Conservation (phyloP, 139 green algal genomes). For the Gonium pectorale region DNA sequence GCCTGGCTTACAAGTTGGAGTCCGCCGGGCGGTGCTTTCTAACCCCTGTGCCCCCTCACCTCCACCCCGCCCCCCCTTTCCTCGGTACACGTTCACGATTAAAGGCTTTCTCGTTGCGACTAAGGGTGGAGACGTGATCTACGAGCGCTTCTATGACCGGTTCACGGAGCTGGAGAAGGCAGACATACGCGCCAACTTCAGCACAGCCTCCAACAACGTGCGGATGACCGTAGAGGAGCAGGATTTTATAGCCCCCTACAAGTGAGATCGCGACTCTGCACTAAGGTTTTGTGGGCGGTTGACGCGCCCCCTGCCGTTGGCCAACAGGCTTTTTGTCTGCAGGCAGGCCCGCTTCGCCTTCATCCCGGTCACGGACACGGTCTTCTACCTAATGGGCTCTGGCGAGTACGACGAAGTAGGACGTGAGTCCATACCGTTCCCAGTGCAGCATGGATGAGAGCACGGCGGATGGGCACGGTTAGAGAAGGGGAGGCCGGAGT, state of each 20-base stretch:
- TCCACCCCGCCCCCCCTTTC: too few species aligned
- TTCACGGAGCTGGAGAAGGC: conserved; percentile 79
- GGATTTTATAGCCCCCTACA: conserved; percentile 71
- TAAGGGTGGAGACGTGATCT: conserved; percentile 71
- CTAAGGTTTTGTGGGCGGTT: background rate
- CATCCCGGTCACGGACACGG: conserved; percentile 63
- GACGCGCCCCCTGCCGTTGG: too few species aligned
- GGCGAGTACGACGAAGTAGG: conserved; percentile 84
- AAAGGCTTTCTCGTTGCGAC: conserved; percentile 62
- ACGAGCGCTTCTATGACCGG: conserved; percentile 83
- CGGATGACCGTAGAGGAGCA: conserved; percentile 53
- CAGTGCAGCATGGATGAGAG: too few species aligned
- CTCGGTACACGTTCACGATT: too few species aligned
- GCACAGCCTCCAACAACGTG: conserved; percentile 56
- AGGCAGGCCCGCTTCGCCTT: conserved; percentile 42
- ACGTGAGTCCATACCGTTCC: conserved; percentile 53
- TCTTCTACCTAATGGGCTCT: conserved; percentile 79
- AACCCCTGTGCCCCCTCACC: too few species aligned
- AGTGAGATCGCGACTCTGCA: conserved; percentile 44
- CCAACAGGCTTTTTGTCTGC: background rate
- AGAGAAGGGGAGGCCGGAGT: too few species aligned
- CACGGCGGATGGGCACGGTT: too few species aligned
- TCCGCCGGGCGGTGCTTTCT: too few species aligned
- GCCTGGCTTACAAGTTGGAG: too few species aligned
- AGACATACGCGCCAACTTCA: conserved; percentile 73